Conservation (phyloP, 768 basidiomycete species). For the Strobilomyces echinocephalus region DNA sequence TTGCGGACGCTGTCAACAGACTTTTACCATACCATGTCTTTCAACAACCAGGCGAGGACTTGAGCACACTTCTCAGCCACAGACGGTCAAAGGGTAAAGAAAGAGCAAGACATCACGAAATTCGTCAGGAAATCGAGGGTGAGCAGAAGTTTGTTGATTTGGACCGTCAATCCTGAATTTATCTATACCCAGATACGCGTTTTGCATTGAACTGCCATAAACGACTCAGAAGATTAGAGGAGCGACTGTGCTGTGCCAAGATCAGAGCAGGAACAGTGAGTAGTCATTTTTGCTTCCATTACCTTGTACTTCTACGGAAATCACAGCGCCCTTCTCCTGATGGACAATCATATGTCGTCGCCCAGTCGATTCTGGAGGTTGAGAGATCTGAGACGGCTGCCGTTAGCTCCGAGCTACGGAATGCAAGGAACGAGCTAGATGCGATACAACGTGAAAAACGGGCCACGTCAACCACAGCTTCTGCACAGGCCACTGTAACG, state of each 20-base stretch:
- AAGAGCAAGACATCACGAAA: conserved; percentile 46
- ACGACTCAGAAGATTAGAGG: conserved; percentile 50
- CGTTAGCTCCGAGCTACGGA: conserved; percentile 56
- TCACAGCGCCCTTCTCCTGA: conserved; percentile 55
- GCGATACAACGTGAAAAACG: conserved; percentile 68
- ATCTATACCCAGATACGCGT: conserved; percentile 49
- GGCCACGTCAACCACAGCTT: conserved; percentile 25
- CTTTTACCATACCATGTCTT: conserved; percentile 78
- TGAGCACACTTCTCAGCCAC: conserved; percentile 30
- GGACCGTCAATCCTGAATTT: conserved; percentile 1
- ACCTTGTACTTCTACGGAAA: background rate
- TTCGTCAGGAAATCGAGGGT: conserved; percentile 53
- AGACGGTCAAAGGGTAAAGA: conserved; percentile 55
- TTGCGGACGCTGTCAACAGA: conserved; percentile 60
- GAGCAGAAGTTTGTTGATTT: background rate
- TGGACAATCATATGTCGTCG: conserved; percentile 59
- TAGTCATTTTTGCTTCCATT: conserved; percentile 1
- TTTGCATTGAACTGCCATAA: conserved; percentile 65
- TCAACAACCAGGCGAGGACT: conserved; percentile 67
- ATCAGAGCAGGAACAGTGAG: conserved; percentile 55
- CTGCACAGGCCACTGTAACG: conserved; percentile 30
- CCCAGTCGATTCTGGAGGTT: conserved; percentile 58
- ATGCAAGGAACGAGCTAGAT: conserved; percentile 61
- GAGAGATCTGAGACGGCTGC: conserved; percentile 60
- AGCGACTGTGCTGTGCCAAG: conserved; percentile 53